Evolutionary conservation across 257 asterid species (phyloP).

Genomic region (Nicotiana paniculata): DNA sequence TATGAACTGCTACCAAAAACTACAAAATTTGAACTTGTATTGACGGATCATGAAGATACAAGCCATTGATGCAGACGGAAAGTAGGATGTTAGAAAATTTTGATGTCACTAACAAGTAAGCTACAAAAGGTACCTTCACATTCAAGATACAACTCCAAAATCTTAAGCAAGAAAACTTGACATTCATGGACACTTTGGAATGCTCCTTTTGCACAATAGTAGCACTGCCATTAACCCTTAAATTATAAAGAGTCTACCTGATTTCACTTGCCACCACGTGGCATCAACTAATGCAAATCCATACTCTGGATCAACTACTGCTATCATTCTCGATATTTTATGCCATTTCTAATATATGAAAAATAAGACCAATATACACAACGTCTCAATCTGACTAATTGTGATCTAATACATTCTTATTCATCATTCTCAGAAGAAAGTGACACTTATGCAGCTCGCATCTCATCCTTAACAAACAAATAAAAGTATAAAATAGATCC

Average conservation of each 20-base stretch:
- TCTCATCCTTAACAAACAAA: background rate
- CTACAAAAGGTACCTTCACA: background rate
- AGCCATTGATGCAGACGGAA: background rate
- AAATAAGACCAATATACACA: background rate
- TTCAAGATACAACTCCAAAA: conserved; percentile 1
- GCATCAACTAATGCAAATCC: background rate
- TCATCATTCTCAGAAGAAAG: background rate
- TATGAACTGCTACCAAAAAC: background rate
- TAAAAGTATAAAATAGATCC: background rate
- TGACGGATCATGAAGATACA: background rate
- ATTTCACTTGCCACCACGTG: background rate
- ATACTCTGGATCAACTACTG: background rate
- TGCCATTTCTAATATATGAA: background rate
- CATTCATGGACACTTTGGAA: background rate
- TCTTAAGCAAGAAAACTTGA: background rate
- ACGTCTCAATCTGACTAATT: background rate
- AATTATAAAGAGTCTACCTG: background rate
- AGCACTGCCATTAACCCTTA: background rate
- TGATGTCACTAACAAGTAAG: background rate
- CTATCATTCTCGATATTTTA: background rate
- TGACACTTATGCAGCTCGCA: background rate
- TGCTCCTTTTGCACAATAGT: background rate
- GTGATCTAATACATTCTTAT: background rate
- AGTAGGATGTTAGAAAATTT: background rate
- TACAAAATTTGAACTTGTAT: background rate